Conservation (phyloP, 257 asterid genomes). For the Avicennia marina region DNA sequence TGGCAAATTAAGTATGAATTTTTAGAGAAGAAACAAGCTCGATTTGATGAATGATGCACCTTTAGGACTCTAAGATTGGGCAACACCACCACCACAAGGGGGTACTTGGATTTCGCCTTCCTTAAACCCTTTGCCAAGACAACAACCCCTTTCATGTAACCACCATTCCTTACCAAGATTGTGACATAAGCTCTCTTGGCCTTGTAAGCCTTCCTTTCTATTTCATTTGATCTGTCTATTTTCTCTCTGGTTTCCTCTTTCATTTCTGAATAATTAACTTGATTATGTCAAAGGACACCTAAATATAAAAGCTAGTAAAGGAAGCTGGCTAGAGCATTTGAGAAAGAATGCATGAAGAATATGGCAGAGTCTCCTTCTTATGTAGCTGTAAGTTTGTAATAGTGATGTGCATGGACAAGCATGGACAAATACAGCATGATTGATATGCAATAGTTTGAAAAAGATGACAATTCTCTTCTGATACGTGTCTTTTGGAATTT, state of each 20-base stretch:
- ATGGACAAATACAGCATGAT: conserved; percentile 6
- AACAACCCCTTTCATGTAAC: conserved; percentile 35
- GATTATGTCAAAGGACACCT: background rate
- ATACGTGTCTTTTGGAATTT: conserved; percentile 17
- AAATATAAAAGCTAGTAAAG: background rate
- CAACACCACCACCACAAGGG: conserved; percentile 28
- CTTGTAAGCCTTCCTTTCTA: background rate
- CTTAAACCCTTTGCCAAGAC: conserved; percentile 42
- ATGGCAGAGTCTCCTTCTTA: background rate
- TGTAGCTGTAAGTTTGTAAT: background rate
- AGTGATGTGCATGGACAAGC: conserved; percentile 10
- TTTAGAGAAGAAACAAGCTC: conserved; percentile 30
- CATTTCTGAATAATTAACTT: background rate
- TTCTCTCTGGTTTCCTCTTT: background rate
- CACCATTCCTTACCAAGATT: conserved; percentile 37
- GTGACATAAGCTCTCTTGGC: conserved; percentile 26
- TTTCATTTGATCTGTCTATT: background rate
- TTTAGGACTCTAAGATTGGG: conserved; percentile 27
- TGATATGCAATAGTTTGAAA: conserved; percentile 12
- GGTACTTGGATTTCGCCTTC: conserved; percentile 21
- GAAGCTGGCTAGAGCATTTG: background rate
- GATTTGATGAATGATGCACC: conserved; percentile 30
- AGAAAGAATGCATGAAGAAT: background rate
- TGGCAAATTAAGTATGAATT: conserved; percentile 27
- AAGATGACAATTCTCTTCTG: conserved; percentile 3